Conservation (phyloP, 768 basidiomycete genomes). For the Pholiota conissans region DNA sequence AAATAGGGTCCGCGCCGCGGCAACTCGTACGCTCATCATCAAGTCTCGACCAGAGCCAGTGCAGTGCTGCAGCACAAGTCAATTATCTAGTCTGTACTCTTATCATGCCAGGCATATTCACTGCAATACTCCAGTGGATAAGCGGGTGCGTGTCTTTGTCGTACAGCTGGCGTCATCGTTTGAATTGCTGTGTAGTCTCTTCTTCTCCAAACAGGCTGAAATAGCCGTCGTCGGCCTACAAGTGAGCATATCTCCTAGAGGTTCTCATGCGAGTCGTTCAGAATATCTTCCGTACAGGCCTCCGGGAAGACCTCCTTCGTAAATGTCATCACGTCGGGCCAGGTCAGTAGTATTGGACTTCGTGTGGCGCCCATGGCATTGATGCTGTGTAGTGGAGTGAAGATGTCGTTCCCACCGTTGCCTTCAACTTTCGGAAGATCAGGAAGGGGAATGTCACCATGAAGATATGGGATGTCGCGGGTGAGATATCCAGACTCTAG, state of each 20-base stretch:
- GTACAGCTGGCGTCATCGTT: background rate
- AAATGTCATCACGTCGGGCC: constrained; percentile 86
- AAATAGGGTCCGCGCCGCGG: constrained; percentile 8
- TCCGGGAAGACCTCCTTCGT: constrained; percentile 96
- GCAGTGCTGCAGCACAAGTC: background rate
- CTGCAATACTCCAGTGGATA: constrained; percentile 47
- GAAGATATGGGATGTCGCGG: constrained; percentile 96
- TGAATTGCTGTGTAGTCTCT: constrained; percentile 46
- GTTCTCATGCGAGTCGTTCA: background rate
- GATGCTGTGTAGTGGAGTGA: constrained; percentile 74
- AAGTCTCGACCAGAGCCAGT: background rate
- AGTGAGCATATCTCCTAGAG: constrained; percentile 35
- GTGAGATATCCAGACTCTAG: constrained; percentile 36
- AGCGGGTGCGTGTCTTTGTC: constrained; percentile 31
- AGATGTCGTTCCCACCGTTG: constrained; percentile 95
- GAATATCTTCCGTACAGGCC: constrained; percentile 47
- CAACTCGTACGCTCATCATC: background rate
- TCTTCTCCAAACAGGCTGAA: constrained; percentile 87
- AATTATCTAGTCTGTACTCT: background rate
- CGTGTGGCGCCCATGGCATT: constrained; percentile 1
- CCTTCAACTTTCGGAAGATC: constrained; percentile 89
- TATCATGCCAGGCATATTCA: constrained; percentile 40
- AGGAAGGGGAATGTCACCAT: constrained; percentile 87
- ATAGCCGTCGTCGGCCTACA: constrained; percentile 92
- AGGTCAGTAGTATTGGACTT: constrained; percentile 39